Evolutionary conservation across 192 early-diverging fungal species (phyloP), one percentile per base, ranked within the genome.

Genomic region (Jimgerdemannia lactiflua): DNA sequence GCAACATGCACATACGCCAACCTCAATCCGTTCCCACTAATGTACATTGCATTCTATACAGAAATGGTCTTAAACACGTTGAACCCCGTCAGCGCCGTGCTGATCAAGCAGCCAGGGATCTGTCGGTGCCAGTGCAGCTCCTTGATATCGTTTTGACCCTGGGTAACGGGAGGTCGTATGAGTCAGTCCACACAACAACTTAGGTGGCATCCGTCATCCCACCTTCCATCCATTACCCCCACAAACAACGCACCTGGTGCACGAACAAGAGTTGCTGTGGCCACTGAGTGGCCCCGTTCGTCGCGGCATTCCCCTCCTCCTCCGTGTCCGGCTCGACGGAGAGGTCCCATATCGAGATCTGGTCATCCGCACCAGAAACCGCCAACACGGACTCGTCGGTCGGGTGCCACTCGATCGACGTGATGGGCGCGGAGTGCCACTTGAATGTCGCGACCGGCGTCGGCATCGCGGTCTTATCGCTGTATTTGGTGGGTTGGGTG

Each of bases 31-130:
- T 29, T 29, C 0, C 0, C 29, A 29, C 29, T 29, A 29, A 29
- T 76, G 54, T 19, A 64, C 63, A 71, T 54, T 59, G 41, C 64
- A 39, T 40, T 78, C 74, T 90, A 94, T 41, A 92, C 87, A 10
- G 91, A 92, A 70, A 99, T 96, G n/a, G 98, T 98, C 83, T 98
- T 98, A 83, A 98, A 98, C 63, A 99, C 88, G 80, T 99, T 98
- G 81, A 98, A 96, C 20, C 98, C 98, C 43, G 92, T 82, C 68
- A 78, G 85, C 18, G 96, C 91, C 67, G 97, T 99, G 64, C 91
- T 92, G 39, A 95, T 86, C 4, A 99, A 80, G 70, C 92, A 92
- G 42, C 98, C 98, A n/a, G 96, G 92, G 43, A 94, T 88, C 84
- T 99, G 97, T 66, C 86, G 88, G 78, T 98, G 98, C 95, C 95